Base-by-base conservation (phyloP, 2,329 filamentous ascomycete species). In the Ceratocystis albifundus region DNA sequence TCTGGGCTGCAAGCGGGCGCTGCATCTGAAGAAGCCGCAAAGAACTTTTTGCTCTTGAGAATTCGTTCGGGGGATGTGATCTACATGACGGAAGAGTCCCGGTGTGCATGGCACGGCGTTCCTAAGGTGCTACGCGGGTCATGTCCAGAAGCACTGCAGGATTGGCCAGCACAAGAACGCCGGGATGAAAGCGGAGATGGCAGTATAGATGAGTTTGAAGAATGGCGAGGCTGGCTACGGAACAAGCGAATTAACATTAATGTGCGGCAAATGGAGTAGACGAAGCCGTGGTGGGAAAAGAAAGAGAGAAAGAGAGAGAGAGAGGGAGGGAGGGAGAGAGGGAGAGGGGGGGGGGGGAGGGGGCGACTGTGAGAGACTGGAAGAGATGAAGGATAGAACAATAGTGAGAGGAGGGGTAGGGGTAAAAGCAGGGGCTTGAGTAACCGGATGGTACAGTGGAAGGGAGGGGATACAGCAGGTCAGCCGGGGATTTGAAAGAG, bases 61-160 rank as follows among this genome's bases (percentile, higher is more conserved):
- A 78, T 97, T 46, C 81, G 86, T 28, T 96, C 90, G 0, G 93
- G 94, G 0, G 93, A 96, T 77, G 90, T 86, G 0, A 84, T 97
- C 0, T 91, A 95, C 72, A 97, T 99, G 93, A 86, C 84, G 62
- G 83, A 88, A 22, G 80, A 85, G 67, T 88, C 89, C 3, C 81
- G 94, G 55, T 96, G 90, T 75, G 92, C 93, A 1, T 97, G 93
- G 93, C 94, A 97, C 76, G 92, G 89, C 12, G 91, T 97, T 12
- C 92, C 94, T 4, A 94, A 92, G 74, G 87, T 97, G 12, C 73
- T 96, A 45, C 82, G 84, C 61, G 83, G 78, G 0, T 96, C 90
- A 0, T 97, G 92, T 75, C 93, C 93, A 0, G 77, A 77, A 0
- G 88, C 86, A 75, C 75, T 97, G 62, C 77, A 79, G 66, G 78